Base-by-base conservation (phyloP, 2,329 filamentous ascomycete species). In the Verticillium zaregamsianum region DNA sequence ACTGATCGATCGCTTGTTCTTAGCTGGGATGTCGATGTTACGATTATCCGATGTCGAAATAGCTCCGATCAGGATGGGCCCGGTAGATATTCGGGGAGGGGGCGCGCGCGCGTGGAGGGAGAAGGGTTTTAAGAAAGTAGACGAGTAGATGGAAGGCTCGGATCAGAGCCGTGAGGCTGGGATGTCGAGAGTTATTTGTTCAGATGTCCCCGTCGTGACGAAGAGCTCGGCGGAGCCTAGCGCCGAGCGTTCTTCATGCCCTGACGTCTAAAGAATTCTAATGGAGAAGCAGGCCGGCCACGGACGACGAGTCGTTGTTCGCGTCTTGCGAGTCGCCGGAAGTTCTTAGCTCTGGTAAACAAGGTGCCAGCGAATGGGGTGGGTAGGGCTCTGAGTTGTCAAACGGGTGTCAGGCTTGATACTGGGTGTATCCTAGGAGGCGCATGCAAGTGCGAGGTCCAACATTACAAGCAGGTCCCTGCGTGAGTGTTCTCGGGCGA, bases 391-490 rank as follows among this genome's bases (percentile, higher is more conserved):
- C 66, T 71, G 72, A 72, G 69, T 74, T 74, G 71, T 74, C 70
- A 73, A 73, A 73, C 72, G 65, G 69, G 66, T 65, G 70, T 73
- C 69, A 73, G 67, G 72, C 68, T 67, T 68, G 71, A 69, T 75
- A 72, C 77, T 72, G 69, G 77, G 76, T 74, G 68, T 69, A 78
- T 75, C 77, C 76, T 69, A 69, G 76, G 66, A 69, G 63, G 63
- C 67, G 72, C 70, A 71, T 74, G 73, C 71, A 73, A 54, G 68
- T 69, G 71, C 57, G 59, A 71, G 68, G 70, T 73, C 70, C 68
- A 71, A 71, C 70, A 72, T 73, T 71, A 76, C 71, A 76, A 74
- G 74, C 75, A 73, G 72, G 72, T 72, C 73, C 76, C 76, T 73
- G 75, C 75, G 68, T 37, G 69, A 70, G 73, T 71, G 72, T 72